A percentile compares a stretch with the other conserved stretches of the same genome.
Conservation (phyloP, 148 eudicot species). For the Heliosperma pusillum region DNA sequence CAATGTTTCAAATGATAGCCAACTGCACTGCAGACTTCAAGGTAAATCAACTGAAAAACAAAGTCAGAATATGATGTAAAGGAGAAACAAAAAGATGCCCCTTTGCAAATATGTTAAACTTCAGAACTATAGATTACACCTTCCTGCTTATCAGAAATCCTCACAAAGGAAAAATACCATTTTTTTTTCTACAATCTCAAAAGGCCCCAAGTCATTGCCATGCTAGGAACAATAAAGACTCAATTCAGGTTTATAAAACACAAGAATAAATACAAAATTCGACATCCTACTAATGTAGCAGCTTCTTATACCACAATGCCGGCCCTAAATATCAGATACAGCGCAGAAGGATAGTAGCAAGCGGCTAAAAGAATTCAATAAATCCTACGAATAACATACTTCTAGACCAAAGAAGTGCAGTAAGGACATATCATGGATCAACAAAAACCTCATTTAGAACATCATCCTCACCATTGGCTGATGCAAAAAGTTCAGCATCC, state of each 20-base stretch:
- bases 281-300: conserved; percentile 26
- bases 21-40: conserved; percentile 9
- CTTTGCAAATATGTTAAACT: conserved; percentile 14
- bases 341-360: conserved; percentile 10
- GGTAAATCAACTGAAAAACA: conserved; percentile 10
- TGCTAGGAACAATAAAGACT: neutral
- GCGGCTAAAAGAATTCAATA: conserved; percentile 40
- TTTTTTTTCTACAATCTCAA: neutral
- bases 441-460: conserved; percentile 70
- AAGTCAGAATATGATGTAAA: conserved; percentile 24
- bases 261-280: conserved; percentile 18
- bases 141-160: conserved; percentile 14
- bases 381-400: conserved; percentile 32
- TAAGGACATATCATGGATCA: conserved; percentile 45
- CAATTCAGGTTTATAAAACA: conserved; percentile 7
- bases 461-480: conserved; percentile 77
- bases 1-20: too few relatives aligned
- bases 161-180: conserved; percentile 16
- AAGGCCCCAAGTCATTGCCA: conserved; percentile 5
- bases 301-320: conserved; percentile 11
- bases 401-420: conserved; percentile 7
- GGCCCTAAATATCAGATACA: conserved; percentile 12
- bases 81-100: conserved; percentile 23
- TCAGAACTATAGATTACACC: conserved; percentile 24
- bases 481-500: conserved; percentile 64